A percentile compares a stretch with the other conserved stretches of the same genome.
These are phyloP conservation scores for Beauveria asiatica DNA, from an alignment of 2,329 filamentous ascomycete genomes.

Conservation along the genomic window DNA sequence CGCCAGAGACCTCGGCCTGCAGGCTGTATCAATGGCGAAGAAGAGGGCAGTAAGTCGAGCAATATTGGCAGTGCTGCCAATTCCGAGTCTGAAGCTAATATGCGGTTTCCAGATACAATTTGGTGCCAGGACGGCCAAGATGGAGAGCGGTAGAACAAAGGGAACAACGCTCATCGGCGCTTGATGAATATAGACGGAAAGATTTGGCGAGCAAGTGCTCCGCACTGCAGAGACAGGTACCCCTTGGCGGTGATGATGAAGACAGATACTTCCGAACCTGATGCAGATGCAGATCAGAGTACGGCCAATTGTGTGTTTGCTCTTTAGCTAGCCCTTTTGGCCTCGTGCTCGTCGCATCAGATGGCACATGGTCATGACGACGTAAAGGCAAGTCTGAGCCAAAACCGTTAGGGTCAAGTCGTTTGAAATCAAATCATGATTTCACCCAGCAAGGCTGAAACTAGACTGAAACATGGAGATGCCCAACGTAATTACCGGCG, in stretches of 20 bases:
- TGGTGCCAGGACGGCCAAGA: constrained; percentile 73
- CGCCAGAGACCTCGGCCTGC: constrained; percentile 66
- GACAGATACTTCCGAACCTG: constrained; percentile 67
- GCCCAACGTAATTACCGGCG: not conserved
- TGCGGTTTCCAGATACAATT: constrained; percentile 59
- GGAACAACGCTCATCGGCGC: constrained; percentile 52
- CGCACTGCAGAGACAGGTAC: not conserved
- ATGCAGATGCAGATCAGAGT: constrained; percentile 3
- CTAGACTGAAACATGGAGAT: not conserved
- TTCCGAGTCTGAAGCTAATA: not conserved
- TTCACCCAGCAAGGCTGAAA: not conserved
- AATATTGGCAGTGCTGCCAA: not conserved
- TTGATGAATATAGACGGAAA: not conserved
- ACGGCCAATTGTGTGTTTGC: constrained; percentile 39
- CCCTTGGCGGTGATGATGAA: constrained; percentile 54
- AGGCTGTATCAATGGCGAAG: constrained; percentile 69
- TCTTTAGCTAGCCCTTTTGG: constrained; percentile 36
- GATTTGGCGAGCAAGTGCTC: not conserved
- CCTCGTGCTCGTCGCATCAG: constrained; percentile 17
- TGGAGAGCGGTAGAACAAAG: constrained; percentile 61
- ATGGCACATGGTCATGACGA: constrained; percentile 36
- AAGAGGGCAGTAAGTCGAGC: constrained; percentile 66
- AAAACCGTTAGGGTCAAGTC: constrained; percentile 2
- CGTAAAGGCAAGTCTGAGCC: constrained; percentile 61
- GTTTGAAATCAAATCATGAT: not conserved